Evolutionary conservation across 1,139 yeast species (phyloP), one percentile per base, ranked within the genome.

Genomic region (Yamadazyma kanchanaburiensis): DNA sequence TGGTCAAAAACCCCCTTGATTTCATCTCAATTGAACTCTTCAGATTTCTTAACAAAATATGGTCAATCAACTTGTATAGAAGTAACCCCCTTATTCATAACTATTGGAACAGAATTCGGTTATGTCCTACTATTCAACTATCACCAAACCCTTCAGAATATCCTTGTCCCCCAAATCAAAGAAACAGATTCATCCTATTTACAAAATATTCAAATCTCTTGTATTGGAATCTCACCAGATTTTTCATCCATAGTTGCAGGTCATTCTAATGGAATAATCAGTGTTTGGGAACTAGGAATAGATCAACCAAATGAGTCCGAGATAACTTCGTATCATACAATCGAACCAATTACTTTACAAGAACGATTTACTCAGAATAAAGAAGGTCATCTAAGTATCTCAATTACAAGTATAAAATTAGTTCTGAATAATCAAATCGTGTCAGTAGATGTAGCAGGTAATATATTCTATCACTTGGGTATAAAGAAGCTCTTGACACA

Each of bases 101-200:
- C 74, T 0, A 47, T 85, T 9, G 94, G 87, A 2, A 84, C 94
- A 0, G 46, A 67, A 1, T 64, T 64, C 28, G 89, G 89, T 1
- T 58, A 52, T 26, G 63, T 83, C 0, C 51, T 82, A 12, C 61
- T 80, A 2, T 85, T 81, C 51, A 81, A 77, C 46, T 82, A 79
- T 43, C 70, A 68, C 28, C 94, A 85, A 51, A 58, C 53, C 22
- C 51, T 77, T 10, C 58, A 62, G 18, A 58, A 55, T 33, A 58
- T 65, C 1, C 47, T 78, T 26, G 67, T 64, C 1, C 41, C 55
- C 22, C 15, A 16, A 6, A 39, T 42, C n/a, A n/a, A n/a, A n/a
- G n/a, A n/a, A 33, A 43, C 53, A 30, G 78, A 77, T 0, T 40
- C 62, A 1, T 12, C 12, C 0, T 42, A 40, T 25, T 20, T 42